phyloP scores from a whole-genome alignment of 2,329 filamentous ascomycete species.

The Colletotrichum neosansevieriae region DNA sequence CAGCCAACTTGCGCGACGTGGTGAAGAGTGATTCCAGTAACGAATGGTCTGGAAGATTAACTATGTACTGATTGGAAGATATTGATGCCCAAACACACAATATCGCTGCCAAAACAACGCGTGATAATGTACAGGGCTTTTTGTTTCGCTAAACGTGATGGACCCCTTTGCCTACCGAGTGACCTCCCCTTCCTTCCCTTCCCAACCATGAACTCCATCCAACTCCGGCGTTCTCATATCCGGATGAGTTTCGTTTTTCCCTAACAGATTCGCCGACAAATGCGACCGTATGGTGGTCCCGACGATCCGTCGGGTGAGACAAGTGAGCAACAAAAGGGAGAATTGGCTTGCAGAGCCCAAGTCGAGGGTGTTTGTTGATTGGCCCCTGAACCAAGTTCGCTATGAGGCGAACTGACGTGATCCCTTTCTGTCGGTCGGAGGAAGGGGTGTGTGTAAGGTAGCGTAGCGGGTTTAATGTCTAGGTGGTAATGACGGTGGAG shows the following conservation, averaged over 20 bases:
- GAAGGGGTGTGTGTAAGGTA: slow-evolving; percentile 1
- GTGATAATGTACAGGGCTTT: slow-evolving; percentile 32
- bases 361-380: neutral
- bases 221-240: neutral
- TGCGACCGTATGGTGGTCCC: slow-evolving; percentile 4
- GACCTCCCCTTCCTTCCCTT: neutral
- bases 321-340: slow-evolving; percentile 8
- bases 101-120: slow-evolving; percentile 24
- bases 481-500: slow-evolving; percentile 9
- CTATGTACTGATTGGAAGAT: slow-evolving; percentile 28
- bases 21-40: neutral
- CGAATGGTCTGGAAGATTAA: slow-evolving; percentile 16
- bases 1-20: no score
- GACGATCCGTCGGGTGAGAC: slow-evolving; percentile 11
- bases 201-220: slow-evolving; percentile 21
- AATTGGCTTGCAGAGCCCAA: slow-evolving; percentile 1
- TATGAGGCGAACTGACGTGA: neutral
- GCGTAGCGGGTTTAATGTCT: slow-evolving; percentile 1
- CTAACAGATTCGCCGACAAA: neutral
- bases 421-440: neutral
- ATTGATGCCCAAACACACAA: slow-evolving; percentile 17
- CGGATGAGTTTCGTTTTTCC: slow-evolving; percentile 3
- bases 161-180: neutral
- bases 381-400: neutral
- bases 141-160: slow-evolving; percentile 2